phyloP scores from a whole-genome alignment of 2,329 filamentous ascomycete species.

The Huntiella savannae region DNA sequence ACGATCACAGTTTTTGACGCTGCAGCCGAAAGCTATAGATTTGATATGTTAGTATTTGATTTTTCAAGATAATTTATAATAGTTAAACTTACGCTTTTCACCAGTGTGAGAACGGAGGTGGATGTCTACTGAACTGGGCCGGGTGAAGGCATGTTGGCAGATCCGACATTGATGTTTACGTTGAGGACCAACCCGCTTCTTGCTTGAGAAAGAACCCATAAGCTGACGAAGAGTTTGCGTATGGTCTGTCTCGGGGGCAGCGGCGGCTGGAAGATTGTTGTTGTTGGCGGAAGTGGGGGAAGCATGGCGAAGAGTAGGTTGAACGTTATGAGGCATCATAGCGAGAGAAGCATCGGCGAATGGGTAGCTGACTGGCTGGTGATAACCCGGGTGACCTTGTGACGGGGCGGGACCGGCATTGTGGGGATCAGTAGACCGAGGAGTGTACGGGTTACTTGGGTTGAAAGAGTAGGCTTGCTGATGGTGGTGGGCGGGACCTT shows the following conservation, averaged over 20 bases:
- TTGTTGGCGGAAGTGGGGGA: not conserved
- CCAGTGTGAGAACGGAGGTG: conserved; percentile 98
- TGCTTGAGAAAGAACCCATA: conserved; percentile 98
- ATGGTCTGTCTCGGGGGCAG: no score
- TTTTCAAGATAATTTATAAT: conserved; percentile 4
- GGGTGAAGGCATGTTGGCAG: conserved; percentile 91
- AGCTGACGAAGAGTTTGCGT: conserved; percentile 26
- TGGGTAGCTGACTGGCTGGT: no score
- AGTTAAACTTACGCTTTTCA: conserved; percentile 67
- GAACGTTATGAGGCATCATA: no score
- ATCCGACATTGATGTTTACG: conserved; percentile 99
- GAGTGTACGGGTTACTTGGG: no score
- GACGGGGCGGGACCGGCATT: no score
- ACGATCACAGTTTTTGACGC: conserved; percentile 83
- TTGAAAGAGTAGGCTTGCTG: no score
- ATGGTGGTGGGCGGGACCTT: no score
- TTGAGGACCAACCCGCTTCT: conserved; percentile 83
- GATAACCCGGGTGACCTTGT: no score
- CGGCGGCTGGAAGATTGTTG: not conserved
- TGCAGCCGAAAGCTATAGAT: conserved; percentile 64
- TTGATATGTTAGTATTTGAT: conserved; percentile 4
- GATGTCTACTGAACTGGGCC: conserved; percentile 83
- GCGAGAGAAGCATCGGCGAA: no score
- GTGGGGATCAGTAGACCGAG: no score
- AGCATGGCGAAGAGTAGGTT: not conserved